Base-by-base conservation (phyloP, 1,284 basidiomycete genomes). In the Austroboletus niveus region DNA sequence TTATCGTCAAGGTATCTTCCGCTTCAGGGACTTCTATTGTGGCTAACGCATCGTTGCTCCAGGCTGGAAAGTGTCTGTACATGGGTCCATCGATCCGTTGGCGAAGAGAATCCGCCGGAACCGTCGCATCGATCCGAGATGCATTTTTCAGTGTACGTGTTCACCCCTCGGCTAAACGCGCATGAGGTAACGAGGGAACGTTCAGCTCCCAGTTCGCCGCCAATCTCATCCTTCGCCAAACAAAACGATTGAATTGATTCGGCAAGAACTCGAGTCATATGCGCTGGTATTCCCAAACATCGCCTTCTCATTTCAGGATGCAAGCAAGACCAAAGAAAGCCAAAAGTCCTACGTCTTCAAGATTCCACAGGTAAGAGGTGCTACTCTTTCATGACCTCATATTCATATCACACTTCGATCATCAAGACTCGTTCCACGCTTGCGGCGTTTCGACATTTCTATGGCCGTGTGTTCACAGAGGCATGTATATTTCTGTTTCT, bases 91-190 rank as follows among this genome's bases (percentile, higher is more conserved):
- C 91, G 3, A 72, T 85, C 39, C 80, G 87, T 29, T 85, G 87
- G 89, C 75, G 79, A 55, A 74, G 84, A 62, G 84, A 88, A 64
- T 70, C 74, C 2, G 69, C 80, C 6, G 94, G 94, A 5, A 95
- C 93, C 4, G 84, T 81, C 10, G 84, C 94, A 38, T 84, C 79
- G 58, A 76, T 95, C 36, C 83, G 89, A 20, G 94, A 96, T 64
- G 83, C 89, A 5, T 97, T 94, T 66, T 89, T 87, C 64, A 92
- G 89, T 62, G 91, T 92, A 57, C 43, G 81, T 70, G 42, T 24
- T 24, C 22, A 24, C 22, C 22, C 22, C 15, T 47, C 44, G 52
- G 43, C 24, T 39, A 44, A 27, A 22, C 14, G 39, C n/a, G 45
- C 41, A 29, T 39, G 40, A 57, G 27, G 41, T 63, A 44, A 68